Base-by-base conservation (phyloP, 2,329 filamentous ascomycete genomes). In the Ceratocystis huliohia region DNA sequence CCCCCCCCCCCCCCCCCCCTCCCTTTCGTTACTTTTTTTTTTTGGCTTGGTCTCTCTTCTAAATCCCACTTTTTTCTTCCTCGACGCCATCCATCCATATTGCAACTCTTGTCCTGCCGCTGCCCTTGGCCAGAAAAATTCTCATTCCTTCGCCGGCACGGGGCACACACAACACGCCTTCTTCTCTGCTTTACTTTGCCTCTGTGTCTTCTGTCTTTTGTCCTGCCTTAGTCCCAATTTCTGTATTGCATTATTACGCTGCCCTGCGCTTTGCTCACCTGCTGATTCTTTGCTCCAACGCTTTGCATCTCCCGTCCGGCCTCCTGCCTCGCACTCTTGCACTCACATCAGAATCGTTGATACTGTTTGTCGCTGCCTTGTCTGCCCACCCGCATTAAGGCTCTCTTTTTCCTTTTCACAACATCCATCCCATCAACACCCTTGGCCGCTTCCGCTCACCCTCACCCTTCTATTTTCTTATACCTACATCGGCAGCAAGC, bases 71-170 rank as follows among this genome's bases (percentile, higher is more conserved):
- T 33, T 61, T 65, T 57, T 65, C 41, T 48, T 50, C 45, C 46
- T 63, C 50, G 61, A 63, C 61, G 61, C 53, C 53, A 57, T 57
- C 53, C 53, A 57, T 57, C 53, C 53, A 57, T 59, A 30, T 59
- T 30, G 28, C 53, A 59, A 25, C 33, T 59, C 33, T 17, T 59
- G 13, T 59, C 33, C 53, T 59, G 61, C 66, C 64, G 45, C 57
- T 45, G 37, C 66, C 66, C 63, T 68, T 65, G 66, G 41, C 61
- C 64, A 65, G 61, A 68, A 68, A 68, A 68, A 66, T 68, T 68
- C 66, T 65, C 66, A 68, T 68, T 68, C 66, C 66, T 66, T 62
- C 66, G 44, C 63, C 63, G 57, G 61, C 66, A 68, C 66, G 59
- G 64, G 57, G 53, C 53, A 59, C 53, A 59, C 50, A 56, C 53